Percentiles rank a stretch among this genome's conserved stretches.
Conservation (phyloP, 2,329 filamentous ascomycete genomes). For the Penicillium sp. region DNA sequence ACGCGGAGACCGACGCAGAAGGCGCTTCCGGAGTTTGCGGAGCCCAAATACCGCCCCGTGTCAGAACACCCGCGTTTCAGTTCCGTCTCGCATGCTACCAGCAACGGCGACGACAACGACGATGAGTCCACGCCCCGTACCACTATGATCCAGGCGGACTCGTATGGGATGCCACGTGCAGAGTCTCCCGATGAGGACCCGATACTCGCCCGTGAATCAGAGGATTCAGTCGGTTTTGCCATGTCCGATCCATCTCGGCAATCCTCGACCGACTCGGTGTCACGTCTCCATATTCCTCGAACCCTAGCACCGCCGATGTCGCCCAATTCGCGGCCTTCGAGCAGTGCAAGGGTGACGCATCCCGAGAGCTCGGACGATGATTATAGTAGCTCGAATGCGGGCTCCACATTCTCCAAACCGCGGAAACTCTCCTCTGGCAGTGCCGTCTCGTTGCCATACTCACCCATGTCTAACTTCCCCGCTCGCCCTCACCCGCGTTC, state of each 20-base stretch:
- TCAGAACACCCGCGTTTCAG: slow-evolving; percentile 77
- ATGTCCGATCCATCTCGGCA: slow-evolving; percentile 27
- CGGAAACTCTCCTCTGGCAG: slow-evolving; percentile 77
- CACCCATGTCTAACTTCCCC: slow-evolving; percentile 61
- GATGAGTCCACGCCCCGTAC: slow-evolving; percentile 34
- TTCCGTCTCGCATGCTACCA: slow-evolving; percentile 47
- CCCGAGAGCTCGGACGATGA: slow-evolving; percentile 68
- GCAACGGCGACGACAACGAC: slow-evolving; percentile 40
- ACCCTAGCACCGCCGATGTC: slow-evolving; percentile 48
- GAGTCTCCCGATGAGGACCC: slow-evolving; percentile 34
- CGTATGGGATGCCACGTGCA: slow-evolving; percentile 29
- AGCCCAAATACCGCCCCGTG: slow-evolving; percentile 57
- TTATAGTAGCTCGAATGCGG: slow-evolving; percentile 56
- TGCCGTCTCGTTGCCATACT: slow-evolving; percentile 58
- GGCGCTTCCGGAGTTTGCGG: slow-evolving; percentile 39
- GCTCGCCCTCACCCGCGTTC: slow-evolving; percentile 67
- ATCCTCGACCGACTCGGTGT: slow-evolving; percentile 38
- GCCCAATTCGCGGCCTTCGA: slow-evolving; percentile 41
- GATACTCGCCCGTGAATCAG: slow-evolving; percentile 13
- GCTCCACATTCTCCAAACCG: slow-evolving; percentile 63
- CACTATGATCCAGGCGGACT: slow-evolving; percentile 16
- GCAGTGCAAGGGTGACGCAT: slow-evolving; percentile 61
- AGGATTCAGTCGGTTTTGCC: slow-evolving; percentile 20
- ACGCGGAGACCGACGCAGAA: slow-evolving; percentile 42
- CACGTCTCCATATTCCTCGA: slow-evolving; percentile 39